Conservation (phyloP, 108 stramenopile genomes). For the Seminavis robusta region DNA sequence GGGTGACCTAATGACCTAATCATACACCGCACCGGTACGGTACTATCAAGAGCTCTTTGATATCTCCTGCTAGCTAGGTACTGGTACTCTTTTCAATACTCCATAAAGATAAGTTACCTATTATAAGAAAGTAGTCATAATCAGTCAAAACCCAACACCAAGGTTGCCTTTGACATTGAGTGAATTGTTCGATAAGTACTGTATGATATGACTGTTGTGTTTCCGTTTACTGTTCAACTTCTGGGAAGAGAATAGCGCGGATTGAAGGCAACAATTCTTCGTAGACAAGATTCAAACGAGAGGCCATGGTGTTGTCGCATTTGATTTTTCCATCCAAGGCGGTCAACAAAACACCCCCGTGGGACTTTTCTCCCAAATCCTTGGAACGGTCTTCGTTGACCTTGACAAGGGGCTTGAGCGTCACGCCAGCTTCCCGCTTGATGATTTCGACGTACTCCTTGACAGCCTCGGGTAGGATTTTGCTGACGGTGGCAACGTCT, state of each 20-base stretch:
- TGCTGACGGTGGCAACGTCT: constrained; percentile 79
- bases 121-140: too few species aligned
- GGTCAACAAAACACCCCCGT: constrained; percentile 92
- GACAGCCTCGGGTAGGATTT: constrained; percentile 78
- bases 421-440: constrained; percentile 83
- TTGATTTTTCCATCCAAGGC: constrained; percentile 92
- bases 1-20: too few species aligned
- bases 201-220: too few species aligned
- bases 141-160: too few species aligned
- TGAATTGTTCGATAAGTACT: too few species aligned
- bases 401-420: constrained; percentile 72
- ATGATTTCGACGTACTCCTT: constrained; percentile 93
- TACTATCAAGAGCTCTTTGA: too few species aligned
- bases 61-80: too few species aligned
- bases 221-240: constrained; percentile 33
- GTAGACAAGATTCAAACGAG: constrained; percentile 87
- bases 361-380: constrained; percentile 63
- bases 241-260: constrained; percentile 90
- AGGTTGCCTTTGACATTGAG: too few species aligned
- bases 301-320: constrained; percentile 95
- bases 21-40: too few species aligned
- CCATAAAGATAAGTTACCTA: too few species aligned
- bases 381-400: constrained; percentile 70
- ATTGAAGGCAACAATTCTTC: constrained; percentile 93
- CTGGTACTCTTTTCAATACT: too few species aligned